phyloP scores from a whole-genome alignment of 306 rosid species.

The Lablab purpureus region DNA sequence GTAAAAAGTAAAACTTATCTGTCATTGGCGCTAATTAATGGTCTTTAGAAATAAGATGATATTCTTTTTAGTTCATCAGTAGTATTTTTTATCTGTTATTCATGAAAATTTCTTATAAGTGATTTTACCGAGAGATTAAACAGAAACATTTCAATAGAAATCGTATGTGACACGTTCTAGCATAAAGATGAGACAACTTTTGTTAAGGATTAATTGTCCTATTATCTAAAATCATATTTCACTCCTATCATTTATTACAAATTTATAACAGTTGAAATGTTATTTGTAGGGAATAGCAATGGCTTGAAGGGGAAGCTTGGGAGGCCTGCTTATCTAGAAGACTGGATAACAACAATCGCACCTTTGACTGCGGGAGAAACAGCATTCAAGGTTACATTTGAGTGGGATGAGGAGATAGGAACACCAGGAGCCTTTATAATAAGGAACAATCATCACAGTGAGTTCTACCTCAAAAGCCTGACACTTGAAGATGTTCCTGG shows the following conservation, averaged over 20 bases:
- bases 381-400: conserved; percentile 64
- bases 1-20: not conserved
- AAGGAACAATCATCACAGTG: conserved; percentile 69
- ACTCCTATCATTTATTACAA: not conserved
- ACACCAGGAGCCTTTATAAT: conserved; percentile 77
- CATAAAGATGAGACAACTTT: not conserved
- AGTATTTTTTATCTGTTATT: no score
- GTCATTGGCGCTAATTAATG: not conserved
- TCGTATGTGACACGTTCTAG: no score
- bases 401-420: conserved; percentile 69
- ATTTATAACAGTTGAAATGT: not conserved
- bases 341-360: conserved; percentile 60
- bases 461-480: conserved; percentile 69
- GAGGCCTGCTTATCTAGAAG: conserved; percentile 62
- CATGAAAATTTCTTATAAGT: no score
- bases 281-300: conserved; percentile 57
- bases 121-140: no score
- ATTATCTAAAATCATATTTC: not conserved
- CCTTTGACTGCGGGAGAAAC: conserved; percentile 60
- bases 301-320: conserved; percentile 66
- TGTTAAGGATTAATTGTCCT: not conserved
- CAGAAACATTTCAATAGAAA: no score
- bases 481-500: conserved; percentile 79
- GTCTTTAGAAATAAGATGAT: not conserved
- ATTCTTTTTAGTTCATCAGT: not conserved